Base-by-base conservation (phyloP, 2,329 filamentous ascomycete genomes). In the Ceratocystis huliohia region DNA sequence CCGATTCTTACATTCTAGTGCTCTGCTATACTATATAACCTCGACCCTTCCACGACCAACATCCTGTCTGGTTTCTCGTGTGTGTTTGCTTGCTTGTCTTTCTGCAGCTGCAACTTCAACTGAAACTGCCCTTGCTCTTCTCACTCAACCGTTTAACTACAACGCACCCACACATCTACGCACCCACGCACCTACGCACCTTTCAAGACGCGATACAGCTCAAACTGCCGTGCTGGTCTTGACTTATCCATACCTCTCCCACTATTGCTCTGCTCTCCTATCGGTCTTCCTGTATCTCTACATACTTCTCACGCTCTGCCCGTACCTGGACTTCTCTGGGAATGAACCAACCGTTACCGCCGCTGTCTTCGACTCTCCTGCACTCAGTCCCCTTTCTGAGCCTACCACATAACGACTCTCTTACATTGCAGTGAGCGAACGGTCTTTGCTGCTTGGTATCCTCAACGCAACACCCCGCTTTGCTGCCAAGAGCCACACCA, bases 401-500 rank as follows among this genome's bases (percentile, higher is more conserved):
- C 53, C 53, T 33, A 33, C 53, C 53, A 33, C 28, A 59, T 25
- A 59, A 59, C 53, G 53, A 59, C 53, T 59, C 53, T 59, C 53
- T 59, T 37, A 59, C 53, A 59, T 30, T 59, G 25, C 53, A 59
- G 53, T 59, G 53, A 59, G 17, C 5, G 53, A 41, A 41, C 37
- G 10, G 37, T 8, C 37, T 41, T 50, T 50, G n/a, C 22, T 8
- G 46, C 46, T 50, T 10, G n/a, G 17, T 22, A 20, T 50, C 22
- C 22, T 7, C 46, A 8, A 22, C 22, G 8, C 46, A n/a, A 8
- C n/a, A 20, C 22, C 22, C 46, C 17, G 22, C 15, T 20, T 22
- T 22, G 46, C 6, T 15, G 15, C 53, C 53, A 7, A 59, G 28
- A 59, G 17, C 37, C 33, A 59, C n/a, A n/a, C 53, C 22, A 59